These are phyloP conservation scores for Penicillium herquei DNA, from an alignment of 495 filamentous ascomycete species.

Conservation along the genomic window DNA sequence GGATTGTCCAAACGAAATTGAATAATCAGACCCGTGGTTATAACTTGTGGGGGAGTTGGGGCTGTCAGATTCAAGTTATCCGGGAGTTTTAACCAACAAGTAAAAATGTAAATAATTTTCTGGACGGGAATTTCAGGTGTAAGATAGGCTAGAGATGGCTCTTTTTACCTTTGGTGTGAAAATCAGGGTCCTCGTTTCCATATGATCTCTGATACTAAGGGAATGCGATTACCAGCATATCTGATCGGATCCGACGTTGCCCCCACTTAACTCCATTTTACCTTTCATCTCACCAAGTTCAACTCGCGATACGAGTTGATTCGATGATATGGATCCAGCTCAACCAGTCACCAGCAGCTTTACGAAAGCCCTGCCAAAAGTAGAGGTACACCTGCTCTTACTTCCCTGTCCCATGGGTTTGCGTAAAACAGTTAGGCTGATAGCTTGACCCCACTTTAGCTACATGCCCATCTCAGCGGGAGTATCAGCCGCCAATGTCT, in stretches of 20 bases:
- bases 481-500: conserved; percentile 75
- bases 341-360: conserved; percentile 32
- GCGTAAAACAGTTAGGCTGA: background rate
- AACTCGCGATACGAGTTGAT: background rate
- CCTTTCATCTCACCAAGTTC: background rate
- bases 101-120: too few relatives aligned
- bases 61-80: background rate
- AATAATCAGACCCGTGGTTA: background rate
- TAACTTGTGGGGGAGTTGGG: background rate
- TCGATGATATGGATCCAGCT: conserved; percentile 20
- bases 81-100: too few relatives aligned
- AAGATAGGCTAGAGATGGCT: too few relatives aligned
- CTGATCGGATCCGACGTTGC: background rate
- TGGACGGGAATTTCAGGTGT: too few relatives aligned
- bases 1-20: background rate
- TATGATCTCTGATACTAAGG: too few relatives aligned
- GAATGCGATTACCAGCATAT: too few relatives aligned
- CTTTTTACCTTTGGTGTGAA: too few relatives aligned
- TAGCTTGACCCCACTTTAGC: conserved; percentile 37
- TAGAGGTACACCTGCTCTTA: conserved; percentile 30
- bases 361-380: conserved; percentile 37
- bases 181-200: too few relatives aligned
- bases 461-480: conserved; percentile 82
- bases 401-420: background rate
- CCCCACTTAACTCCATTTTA: background rate